Evolutionary conservation across 768 basidiomycete genomes (phyloP), one percentile per base, ranked within the genome.

Genomic region (Daedalea quercina): DNA sequence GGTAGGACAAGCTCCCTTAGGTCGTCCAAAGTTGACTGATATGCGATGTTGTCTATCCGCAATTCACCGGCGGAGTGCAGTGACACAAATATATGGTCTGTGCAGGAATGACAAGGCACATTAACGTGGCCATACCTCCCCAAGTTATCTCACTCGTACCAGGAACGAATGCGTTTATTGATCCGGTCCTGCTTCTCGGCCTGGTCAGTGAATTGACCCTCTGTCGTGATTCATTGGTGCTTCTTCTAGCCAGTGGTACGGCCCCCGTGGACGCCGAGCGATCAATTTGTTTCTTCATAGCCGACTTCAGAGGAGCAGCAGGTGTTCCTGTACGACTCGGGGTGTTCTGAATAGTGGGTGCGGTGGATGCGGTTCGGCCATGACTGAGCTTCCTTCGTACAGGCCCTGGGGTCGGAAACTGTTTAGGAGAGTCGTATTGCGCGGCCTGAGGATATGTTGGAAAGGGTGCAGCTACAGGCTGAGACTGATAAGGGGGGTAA

Each of bases 41-140:
- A 70, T 19, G 67, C 65, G 24, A 77, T 60, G 50, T 73, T 73
- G 24, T 67, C 70, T 22, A 77, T 51, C 45, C 76, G 76, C 42
- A 90, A 67, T 67, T 87, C 83, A 59, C 80, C 84, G 52, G 78
- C 77, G 41, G 80, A 77, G 54, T 77, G 76, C 60, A 90, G 81
- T 22, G 84, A 79, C 45, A 90, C 70, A 61, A 89, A 84, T 71
- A 89, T 73, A 61, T 90, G 86, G 57, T 81, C 87, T 90, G 47
- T 50, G 24, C 50, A 57, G 37, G 19, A 24, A 28, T 6, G 19
- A 31, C 13, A 31, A 1, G 13, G 9, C 26, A 47, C n/a, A 33
- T 47, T 48, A 43, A 45, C 51, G 44, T 20, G 9, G 11, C 37
- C n/a, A 4, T 31, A 26, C 15, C 17, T 33, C 1, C 12, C 3